phyloP scores from a whole-genome alignment of 768 basidiomycete species.

The Suillus cothurnatus region DNA sequence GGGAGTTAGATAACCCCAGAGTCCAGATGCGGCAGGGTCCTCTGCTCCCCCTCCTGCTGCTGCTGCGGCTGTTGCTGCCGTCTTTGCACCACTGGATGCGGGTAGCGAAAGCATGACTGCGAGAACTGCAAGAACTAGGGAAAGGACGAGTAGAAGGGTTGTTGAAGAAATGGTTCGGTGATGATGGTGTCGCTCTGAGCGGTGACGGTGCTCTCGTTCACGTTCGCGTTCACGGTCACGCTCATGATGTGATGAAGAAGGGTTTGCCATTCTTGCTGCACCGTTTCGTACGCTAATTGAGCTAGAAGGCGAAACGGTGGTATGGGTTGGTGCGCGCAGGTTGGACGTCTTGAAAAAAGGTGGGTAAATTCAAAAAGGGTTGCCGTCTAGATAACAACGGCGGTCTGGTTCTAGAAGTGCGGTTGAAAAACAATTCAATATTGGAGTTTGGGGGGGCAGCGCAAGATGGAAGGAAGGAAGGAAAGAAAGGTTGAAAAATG shows the following conservation, averaged over 20 bases:
- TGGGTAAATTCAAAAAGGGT: slow-evolving; percentile 19
- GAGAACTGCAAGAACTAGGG: slow-evolving; percentile 84
- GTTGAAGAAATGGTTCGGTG: slow-evolving; percentile 89
- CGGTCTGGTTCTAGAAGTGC: not conserved
- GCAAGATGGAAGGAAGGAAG: slow-evolving; percentile 6
- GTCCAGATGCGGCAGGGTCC: slow-evolving; percentile 47
- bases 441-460: slow-evolving; percentile 18
- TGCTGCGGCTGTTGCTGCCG: slow-evolving; percentile 13
- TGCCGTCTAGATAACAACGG: slow-evolving; percentile 6
- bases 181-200: slow-evolving; percentile 73
- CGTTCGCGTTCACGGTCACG: slow-evolving; percentile 59
- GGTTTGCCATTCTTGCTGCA: slow-evolving; percentile 73
- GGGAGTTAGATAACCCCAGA: slow-evolving; percentile 76
- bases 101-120: slow-evolving; percentile 90
- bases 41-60: slow-evolving; percentile 27
- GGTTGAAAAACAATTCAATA: slow-evolving; percentile 17
- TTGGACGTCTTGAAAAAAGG: slow-evolving; percentile 64
- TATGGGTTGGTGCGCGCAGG: slow-evolving; percentile 57
- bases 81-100: slow-evolving; percentile 43
- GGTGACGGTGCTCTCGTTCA: slow-evolving; percentile 48
- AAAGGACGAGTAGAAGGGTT: slow-evolving; percentile 83
- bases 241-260: slow-evolving; percentile 78
- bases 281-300: slow-evolving; percentile 57
- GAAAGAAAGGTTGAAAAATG: slow-evolving; percentile 29
- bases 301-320: slow-evolving; percentile 74